A percentile compares a stretch with the other conserved stretches of the same genome.
Evolutionary conservation across 1,139 yeast genomes (phyloP).

Genomic region (Meyerozyma guilliermondii): DNA sequence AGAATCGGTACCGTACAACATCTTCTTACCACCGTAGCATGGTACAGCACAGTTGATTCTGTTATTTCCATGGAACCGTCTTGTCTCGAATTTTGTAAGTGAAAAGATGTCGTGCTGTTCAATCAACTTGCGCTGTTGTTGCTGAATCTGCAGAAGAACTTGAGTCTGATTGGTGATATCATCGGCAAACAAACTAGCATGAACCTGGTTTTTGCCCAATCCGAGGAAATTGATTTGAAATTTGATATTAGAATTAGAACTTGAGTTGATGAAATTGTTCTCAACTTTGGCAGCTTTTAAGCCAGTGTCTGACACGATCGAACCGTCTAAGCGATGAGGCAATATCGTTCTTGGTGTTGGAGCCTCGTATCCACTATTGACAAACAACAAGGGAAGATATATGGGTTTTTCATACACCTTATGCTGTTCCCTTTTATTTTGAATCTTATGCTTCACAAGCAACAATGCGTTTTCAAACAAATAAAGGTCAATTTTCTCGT

Average conservation of each 20-base stretch:
- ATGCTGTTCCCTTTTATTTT: constrained; percentile 85
- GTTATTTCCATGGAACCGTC: constrained; percentile 64
- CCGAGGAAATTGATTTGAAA: constrained; percentile 48
- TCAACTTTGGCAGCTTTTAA: constrained; percentile 25
- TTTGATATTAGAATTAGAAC: constrained; percentile 25
- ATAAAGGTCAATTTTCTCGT: constrained; percentile 79
- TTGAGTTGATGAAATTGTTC: constrained; percentile 20
- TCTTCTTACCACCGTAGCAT: constrained; percentile 89
- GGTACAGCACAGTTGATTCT: constrained; percentile 91
- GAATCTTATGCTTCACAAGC: constrained; percentile 80
- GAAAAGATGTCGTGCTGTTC: constrained; percentile 78
- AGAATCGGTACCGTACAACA: constrained; percentile 85
- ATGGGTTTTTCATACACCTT: constrained; percentile 92
- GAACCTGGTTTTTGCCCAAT: constrained; percentile 41
- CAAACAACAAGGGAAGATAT: constrained; percentile 76
- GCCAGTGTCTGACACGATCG: constrained; percentile 35
- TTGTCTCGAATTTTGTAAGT: constrained; percentile 65
- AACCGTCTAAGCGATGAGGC: constrained; percentile 29
- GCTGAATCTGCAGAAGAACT: constrained; percentile 70
- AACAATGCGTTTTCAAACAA: constrained; percentile 83
- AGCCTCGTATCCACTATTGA: constrained; percentile 73
- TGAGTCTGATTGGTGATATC: constrained; percentile 67
- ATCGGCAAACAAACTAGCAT: constrained; percentile 42
- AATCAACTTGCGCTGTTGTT: constrained; percentile 71
- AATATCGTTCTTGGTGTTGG: constrained; percentile 55